These are phyloP conservation scores for Gossypium laxum DNA, from an alignment of 441 rosid species.

Conservation along the genomic window DNA sequence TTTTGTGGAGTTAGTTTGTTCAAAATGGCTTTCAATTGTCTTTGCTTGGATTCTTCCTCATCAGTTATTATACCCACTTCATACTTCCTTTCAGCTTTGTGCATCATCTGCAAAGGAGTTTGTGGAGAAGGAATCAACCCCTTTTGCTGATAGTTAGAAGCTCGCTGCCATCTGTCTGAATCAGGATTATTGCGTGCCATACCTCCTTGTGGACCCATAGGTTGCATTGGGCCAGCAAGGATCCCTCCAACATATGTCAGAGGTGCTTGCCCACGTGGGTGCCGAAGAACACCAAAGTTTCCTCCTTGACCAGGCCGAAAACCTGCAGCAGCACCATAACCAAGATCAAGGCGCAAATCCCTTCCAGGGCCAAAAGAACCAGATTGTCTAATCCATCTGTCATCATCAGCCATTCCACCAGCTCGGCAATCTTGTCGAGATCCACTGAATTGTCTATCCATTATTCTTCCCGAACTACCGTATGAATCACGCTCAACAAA, in stretches of 20 bases:
- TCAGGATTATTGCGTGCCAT: slow-evolving; percentile 56
- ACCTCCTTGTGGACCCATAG: slow-evolving; percentile 59
- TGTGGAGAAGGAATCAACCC: slow-evolving; percentile 86
- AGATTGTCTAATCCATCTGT: slow-evolving; percentile 57
- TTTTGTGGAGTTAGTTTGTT: slow-evolving; percentile 96
- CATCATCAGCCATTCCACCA: slow-evolving; percentile 49
- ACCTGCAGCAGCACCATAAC: slow-evolving; percentile 41
- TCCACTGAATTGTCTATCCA: slow-evolving; percentile 54
- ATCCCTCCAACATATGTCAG: slow-evolving; percentile 40
- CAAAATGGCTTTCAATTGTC: slow-evolving; percentile 73
- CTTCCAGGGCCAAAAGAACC: slow-evolving; percentile 46
- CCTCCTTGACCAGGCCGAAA: slow-evolving; percentile 67
- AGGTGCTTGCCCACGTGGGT: slow-evolving; percentile 34
- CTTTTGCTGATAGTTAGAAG: slow-evolving; percentile 49
- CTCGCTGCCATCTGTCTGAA: slow-evolving; percentile 85
- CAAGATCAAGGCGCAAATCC: slow-evolving; percentile 39
- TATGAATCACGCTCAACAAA: slow-evolving; percentile 44
- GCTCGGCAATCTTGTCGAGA: slow-evolving; percentile 67
- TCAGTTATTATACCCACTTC: slow-evolving; percentile 69
- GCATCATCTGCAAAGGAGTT: slow-evolving; percentile 72
- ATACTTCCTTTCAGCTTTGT: slow-evolving; percentile 68
- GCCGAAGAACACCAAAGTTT: slow-evolving; percentile 40
- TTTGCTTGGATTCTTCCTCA: slow-evolving; percentile 76
- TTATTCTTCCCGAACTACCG: slow-evolving; percentile 51
- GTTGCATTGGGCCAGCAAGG: slow-evolving; percentile 69